Percentiles rank a stretch among this genome's conserved stretches.
Evolutionary conservation across 768 basidiomycete genomes (phyloP).

Genomic region (Saitozyma podzolica): DNA sequence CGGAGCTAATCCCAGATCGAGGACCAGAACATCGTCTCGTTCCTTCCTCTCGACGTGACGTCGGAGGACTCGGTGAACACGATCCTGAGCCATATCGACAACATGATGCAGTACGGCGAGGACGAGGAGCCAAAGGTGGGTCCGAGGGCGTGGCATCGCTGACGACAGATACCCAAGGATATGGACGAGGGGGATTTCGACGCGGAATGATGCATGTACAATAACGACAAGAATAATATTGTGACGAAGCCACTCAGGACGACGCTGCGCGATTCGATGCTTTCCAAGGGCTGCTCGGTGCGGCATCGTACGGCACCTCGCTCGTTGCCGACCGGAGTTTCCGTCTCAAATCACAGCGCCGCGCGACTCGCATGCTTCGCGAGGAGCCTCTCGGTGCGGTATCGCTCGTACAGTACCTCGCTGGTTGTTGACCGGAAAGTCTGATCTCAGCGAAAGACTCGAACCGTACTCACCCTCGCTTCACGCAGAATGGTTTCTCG

Average conservation of each 20-base stretch:
- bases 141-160: not conserved
- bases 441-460: slow-evolving; percentile 52
- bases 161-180: slow-evolving; percentile 70
- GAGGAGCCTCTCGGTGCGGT: slow-evolving; percentile 38
- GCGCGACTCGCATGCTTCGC: slow-evolving; percentile 8
- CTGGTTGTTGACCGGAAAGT: slow-evolving; percentile 78
- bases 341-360: slow-evolving; percentile 51
- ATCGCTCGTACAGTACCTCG: slow-evolving; percentile 64
- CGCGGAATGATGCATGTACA: slow-evolving; percentile 16
- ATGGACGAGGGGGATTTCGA: slow-evolving; percentile 66
- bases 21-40: slow-evolving; percentile 96
- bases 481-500: slow-evolving; percentile 80
- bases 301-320: slow-evolving; percentile 64
- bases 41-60: slow-evolving; percentile 89
- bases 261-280: not conserved
- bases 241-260: too few relatives aligned
- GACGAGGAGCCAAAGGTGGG: slow-evolving; percentile 88
- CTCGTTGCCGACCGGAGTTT: slow-evolving; percentile 77
- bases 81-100: slow-evolving; percentile 93
- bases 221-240: not conserved
- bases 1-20: slow-evolving; percentile 68
- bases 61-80: slow-evolving; percentile 84
- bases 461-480: slow-evolving; percentile 64
- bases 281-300: slow-evolving; percentile 34
- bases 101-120: slow-evolving; percentile 97